Evolutionary conservation across 2,329 filamentous ascomycete species (phyloP), one percentile per base, ranked within the genome.

Genomic region (Colletotrichum siamense): DNA sequence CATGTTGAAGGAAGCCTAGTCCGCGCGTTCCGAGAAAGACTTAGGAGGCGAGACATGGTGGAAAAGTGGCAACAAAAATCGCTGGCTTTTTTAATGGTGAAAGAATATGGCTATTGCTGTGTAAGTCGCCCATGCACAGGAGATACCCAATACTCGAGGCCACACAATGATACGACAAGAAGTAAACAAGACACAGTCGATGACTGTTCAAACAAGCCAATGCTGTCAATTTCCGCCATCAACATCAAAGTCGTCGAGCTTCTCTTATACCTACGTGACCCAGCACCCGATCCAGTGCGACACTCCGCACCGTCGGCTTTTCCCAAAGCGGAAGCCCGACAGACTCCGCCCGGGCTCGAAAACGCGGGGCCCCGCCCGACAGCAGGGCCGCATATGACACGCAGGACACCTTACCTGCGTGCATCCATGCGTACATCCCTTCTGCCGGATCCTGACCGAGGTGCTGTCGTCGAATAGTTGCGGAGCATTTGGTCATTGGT

Each of bases 31-130:
- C 59, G 66, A 24, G 62, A n/a, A 2, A 68, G 18, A 16, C 9
- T 13, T 4, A 59, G 18, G 8, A 72, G 30, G 12, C 73, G 62
- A 5, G 62, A 67, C 73, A 75, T 75, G 18, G 18, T 26, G n/a
- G n/a, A 6, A 18, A 13, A n/a, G 24, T 10, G 44, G 10, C 44
- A 49, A 6, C 44, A 13, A 22, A 13, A 3, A 6, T 22, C 44
- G 44, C 10, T 49, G 44, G 18, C 18, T 22, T 49, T 49, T 22
- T 13, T 3, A 49, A 13, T 49, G 18, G 7, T n/a, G n/a, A 49
- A 49, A n/a, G 13, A 49, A 7, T 13, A 0, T 10, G n/a, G n/a
- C n/a, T 49, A 2, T 7, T 22, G n/a, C n/a, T 10, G 44, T 49
- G 44, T 49, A 49, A 49, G 44, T 49, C 44, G 44, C 44, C 10